A percentile compares a stretch with the other conserved stretches of the same genome.
Conservation (phyloP, 495 filamentous ascomycete species). For the Cairneyella variabilis region DNA sequence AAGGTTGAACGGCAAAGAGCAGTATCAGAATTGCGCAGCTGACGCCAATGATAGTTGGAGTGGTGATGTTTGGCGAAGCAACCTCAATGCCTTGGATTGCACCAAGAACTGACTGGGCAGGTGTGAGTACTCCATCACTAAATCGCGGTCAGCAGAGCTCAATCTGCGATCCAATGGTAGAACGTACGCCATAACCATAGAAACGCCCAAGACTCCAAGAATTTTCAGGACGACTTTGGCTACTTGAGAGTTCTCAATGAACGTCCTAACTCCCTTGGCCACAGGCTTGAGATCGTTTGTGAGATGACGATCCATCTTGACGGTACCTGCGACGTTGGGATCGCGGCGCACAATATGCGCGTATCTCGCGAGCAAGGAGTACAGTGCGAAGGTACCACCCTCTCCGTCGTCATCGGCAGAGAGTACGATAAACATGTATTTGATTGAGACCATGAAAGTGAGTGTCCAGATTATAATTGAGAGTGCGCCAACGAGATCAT, state of each 20-base stretch:
- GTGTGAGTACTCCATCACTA: conserved; percentile 63
- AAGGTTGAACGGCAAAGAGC: conserved; percentile 66
- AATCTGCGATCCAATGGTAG: too few relatives aligned
- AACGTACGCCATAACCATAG: conserved; percentile 56
- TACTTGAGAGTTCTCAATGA: conserved; percentile 53
- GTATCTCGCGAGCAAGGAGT: conserved; percentile 66
- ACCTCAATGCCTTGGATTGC: conserved; percentile 64
- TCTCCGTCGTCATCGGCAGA: conserved; percentile 73
- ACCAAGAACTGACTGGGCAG: conserved; percentile 65
- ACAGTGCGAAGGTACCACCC: conserved; percentile 71
- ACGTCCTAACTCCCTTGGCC: conserved; percentile 48
- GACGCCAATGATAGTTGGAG: conserved; percentile 57
- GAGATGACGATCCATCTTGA: conserved; percentile 56
- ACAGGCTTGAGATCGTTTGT: conserved; percentile 49
- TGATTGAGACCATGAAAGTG: conserved; percentile 69
- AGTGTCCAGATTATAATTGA: conserved; percentile 74
- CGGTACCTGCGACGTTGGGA: conserved; percentile 20
- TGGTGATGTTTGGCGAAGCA: conserved; percentile 41
- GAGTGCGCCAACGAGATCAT: conserved; percentile 63
- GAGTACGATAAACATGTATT: conserved; percentile 68
- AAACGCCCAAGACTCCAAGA: conserved; percentile 67
- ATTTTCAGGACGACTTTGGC: conserved; percentile 54
- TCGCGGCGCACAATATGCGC: conserved; percentile 31
- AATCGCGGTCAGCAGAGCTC: neutral
- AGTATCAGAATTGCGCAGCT: conserved; percentile 66